Base-by-base conservation (phyloP, 176 grass and related monocot species). In the Aegilops tauschii region DNA sequence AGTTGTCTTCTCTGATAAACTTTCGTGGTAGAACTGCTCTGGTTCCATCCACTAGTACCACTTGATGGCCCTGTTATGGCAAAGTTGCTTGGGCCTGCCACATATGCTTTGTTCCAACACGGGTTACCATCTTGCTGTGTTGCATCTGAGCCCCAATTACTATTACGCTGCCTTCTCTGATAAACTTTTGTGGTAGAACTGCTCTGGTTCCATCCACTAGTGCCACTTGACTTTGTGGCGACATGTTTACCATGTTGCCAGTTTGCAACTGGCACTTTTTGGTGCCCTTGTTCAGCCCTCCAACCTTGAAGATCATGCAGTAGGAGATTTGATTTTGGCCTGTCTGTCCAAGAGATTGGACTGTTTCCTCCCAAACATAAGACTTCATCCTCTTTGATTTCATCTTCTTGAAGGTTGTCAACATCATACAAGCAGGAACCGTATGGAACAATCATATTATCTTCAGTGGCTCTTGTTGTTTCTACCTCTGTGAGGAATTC, bases 401-500 rank as follows among this genome's bases (percentile, higher is more conserved):
- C n/a, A 77, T 85, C 59, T 20, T 76, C 87, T 74, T 74, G 42
- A 49, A 95, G 83, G 34, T 81, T 59, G 68, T 92, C 93, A 88
- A 92, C 79, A 69, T 95, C 88, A 78, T 80, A 74, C 40, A 90
- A 52, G 86, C 76, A 88, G 74, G 76, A 79, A 81, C 44, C 50
- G 21, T 75, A 42, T 49, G 88, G 79, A 73, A 23, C 45, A 65
- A 73, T 49, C 29, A 21, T 32, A 42, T 86, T 83, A 5, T 66
- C 61, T 83, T 90, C 39, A 78, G 54, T 61, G 49, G 30, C 40
- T 84, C 67, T 77, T 61, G 83, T 31, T 90, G 73, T 35, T 73
- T 50, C 65, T 73, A 95, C 88, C 14, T 56, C 23, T 84, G 66
- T 54, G 21, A 92, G 59, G 78, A 88, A 90, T 45, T 95, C 90